These are phyloP conservation scores for Linum lewisii DNA, from an alignment of 345 rosid genomes.

Conservation along the genomic window DNA sequence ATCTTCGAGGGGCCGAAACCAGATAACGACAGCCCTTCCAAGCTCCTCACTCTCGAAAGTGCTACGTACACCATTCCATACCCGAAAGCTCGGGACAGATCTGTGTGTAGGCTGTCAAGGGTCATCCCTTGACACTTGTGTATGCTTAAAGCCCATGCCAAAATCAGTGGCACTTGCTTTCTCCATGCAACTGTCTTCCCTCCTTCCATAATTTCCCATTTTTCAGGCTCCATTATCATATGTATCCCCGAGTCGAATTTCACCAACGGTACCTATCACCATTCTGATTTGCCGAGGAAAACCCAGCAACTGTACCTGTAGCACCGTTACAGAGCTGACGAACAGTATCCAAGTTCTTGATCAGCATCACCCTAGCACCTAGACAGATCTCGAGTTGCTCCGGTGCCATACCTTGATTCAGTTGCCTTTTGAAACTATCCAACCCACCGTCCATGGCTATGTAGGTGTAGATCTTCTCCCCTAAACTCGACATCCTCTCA, in stretches of 20 bases:
- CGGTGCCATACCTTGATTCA: conserved; percentile 15
- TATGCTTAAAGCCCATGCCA: conserved; percentile 27
- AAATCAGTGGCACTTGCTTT: conserved; percentile 18
- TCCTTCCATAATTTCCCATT: conserved; percentile 13
- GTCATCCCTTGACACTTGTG: conserved; percentile 31
- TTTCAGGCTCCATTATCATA: conserved; percentile 10
- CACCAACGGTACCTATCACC: conserved; percentile 9
- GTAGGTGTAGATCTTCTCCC: conserved; percentile 7
- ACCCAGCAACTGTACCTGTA: conserved; percentile 16
- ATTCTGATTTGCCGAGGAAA: background rate
- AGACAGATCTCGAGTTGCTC: conserved; percentile 13
- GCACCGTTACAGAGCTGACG: conserved; percentile 22
- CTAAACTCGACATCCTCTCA: conserved; percentile 15
- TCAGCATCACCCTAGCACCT: conserved; percentile 26
- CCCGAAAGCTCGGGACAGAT: conserved; percentile 19
- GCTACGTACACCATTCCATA: conserved; percentile 26
- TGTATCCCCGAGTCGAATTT: conserved; percentile 17
- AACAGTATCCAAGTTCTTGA: conserved; percentile 13
- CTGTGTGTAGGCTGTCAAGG: conserved; percentile 16
- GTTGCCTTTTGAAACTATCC: conserved; percentile 5
- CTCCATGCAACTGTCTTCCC: conserved; percentile 11
- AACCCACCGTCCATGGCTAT: conserved; percentile 14
- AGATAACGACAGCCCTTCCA: conserved; percentile 20
- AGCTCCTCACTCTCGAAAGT: conserved; percentile 17
- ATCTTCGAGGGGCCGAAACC: conserved; percentile 19